Percentiles rank a stretch among this genome's conserved stretches.
These are phyloP conservation scores for Viola odorata DNA, from an alignment of 345 rosid genomes.

Conservation along the genomic window DNA sequence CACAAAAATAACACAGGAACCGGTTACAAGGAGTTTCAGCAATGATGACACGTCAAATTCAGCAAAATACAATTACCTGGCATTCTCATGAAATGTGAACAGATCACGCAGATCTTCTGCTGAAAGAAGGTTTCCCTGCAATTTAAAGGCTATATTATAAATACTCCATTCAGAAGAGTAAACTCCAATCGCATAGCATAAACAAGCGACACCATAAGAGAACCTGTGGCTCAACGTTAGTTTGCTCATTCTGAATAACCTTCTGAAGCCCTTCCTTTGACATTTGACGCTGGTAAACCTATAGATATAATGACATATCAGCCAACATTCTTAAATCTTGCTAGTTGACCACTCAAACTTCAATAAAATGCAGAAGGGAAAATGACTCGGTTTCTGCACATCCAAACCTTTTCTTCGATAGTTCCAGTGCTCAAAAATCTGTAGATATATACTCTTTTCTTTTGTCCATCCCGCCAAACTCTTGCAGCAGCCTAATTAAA, in stretches of 20 bases:
- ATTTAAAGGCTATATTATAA: slow-evolving; percentile 7
- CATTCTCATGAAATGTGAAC: slow-evolving; percentile 68
- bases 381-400: slow-evolving; percentile 3
- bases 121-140: slow-evolving; percentile 82
- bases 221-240: slow-evolving; percentile 49
- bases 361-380: not conserved
- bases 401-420: slow-evolving; percentile 90
- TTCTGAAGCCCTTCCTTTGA: slow-evolving; percentile 99
- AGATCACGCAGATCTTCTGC: slow-evolving; percentile 82
- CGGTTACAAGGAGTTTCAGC: too few species aligned
- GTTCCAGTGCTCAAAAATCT: slow-evolving; percentile 95
- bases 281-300: slow-evolving; percentile 99
- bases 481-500: slow-evolving; percentile 90
- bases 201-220: slow-evolving; percentile 6
- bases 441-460: slow-evolving; percentile 93
- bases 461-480: slow-evolving; percentile 99
- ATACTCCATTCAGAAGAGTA: slow-evolving; percentile 2
- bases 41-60: slow-evolving; percentile 8
- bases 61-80: slow-evolving; percentile 38
- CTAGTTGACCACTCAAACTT: slow-evolving; percentile 2
- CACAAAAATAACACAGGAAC: too few species aligned
- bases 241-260: slow-evolving; percentile 73
- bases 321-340: not conserved
- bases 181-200: slow-evolving; percentile 8
- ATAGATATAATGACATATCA: slow-evolving; percentile 7